Evolutionary conservation across 2,329 filamentous ascomycete genomes (phyloP), one percentile per base, ranked within the genome.

Genomic region (Aspergillus hiratsukae): DNA sequence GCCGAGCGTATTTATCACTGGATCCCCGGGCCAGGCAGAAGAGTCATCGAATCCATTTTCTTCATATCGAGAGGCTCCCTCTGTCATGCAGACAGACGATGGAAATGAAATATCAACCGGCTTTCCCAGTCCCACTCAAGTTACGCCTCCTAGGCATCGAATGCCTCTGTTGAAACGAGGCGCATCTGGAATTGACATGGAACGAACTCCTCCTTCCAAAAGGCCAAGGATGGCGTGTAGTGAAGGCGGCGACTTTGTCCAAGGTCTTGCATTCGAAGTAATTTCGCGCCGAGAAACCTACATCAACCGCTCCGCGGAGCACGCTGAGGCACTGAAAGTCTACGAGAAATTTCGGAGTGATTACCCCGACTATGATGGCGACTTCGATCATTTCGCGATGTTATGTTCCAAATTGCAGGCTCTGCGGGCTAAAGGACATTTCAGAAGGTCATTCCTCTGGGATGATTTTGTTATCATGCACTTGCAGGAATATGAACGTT

Each of bases 381-480:
- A 72, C 53, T 66, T 73, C 23, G 56, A 59, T 5, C 69, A 76
- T 60, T 79, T 79, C 52, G 61, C 59, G 21, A 62, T 66, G n/a
- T 60, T 77, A 25, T 78, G 75, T 54, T 61, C 59, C 19, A 73
- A 68, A 50, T 61, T 78, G 40, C 67, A 71, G 25, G 58, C 58
- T 14, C 59, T 77, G 40, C 60, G 70, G n/a, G 58, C 57, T 21
- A 53, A 60, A 19, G 73, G 69, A 4, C 52, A 65, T 28, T 57
- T 75, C 37, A 61, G 69, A 40, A 66, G 69, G 51, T 75, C 71
- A 11, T 73, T 69, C 25, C 54, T 79, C 14, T 78, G 76, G 73
- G 77, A 80, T 62, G 77, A 79, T 59, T 79, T 77, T 55, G 63
- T 79, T 51, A 76, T 75, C 52, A 69, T 71, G 60, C 69, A 77